A percentile compares a stretch with the other conserved stretches of the same genome.
Conservation (phyloP, 2,329 filamentous ascomycete genomes). For the Neonectria punicea region DNA sequence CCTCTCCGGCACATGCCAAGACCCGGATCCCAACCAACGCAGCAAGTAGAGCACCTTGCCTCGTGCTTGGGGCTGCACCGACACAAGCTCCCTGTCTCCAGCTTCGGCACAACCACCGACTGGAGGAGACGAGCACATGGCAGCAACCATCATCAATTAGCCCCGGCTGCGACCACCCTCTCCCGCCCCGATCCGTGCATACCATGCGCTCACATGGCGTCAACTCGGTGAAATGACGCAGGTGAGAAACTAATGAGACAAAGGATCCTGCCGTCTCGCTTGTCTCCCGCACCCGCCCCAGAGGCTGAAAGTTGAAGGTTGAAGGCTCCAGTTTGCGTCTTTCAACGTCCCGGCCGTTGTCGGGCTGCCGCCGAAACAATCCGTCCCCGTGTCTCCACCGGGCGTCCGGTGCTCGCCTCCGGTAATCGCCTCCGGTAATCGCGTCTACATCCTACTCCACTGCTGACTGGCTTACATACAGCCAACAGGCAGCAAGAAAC, state of each 20-base stretch:
- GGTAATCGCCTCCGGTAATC: background rate
- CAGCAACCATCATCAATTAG: background rate
- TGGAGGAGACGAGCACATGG: background rate
- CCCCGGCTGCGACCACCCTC: background rate
- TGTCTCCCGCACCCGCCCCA: background rate
- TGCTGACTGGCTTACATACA: slow-evolving; percentile 11
- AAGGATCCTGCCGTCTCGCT: slow-evolving; percentile 1
- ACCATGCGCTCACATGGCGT: slow-evolving; percentile 19
- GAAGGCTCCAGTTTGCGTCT: background rate
- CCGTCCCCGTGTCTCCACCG: slow-evolving; percentile 18
- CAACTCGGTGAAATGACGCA: slow-evolving; percentile 18
- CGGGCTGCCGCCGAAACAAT: slow-evolving; percentile 19
- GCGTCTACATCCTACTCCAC: slow-evolving; percentile 16
- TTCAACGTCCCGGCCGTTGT: slow-evolving; percentile 6
- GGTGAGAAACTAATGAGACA: slow-evolving; percentile 1
- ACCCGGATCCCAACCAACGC: background rate
- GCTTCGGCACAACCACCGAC: background rate
- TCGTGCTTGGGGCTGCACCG: slow-evolving; percentile 11
- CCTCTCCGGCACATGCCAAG: slow-evolving; percentile 3
- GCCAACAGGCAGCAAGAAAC: background rate
- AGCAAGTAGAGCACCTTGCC: slow-evolving; percentile 10
- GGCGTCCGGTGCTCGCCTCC: slow-evolving; percentile 18
- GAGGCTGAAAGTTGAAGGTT: background rate
- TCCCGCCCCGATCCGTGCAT: slow-evolving; percentile 2
- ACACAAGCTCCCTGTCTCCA: background rate